Percentiles rank a stretch among this genome's conserved stretches.
Conservation (phyloP, 176 grass and related monocot genomes). For the Thalia dealbata region DNA sequence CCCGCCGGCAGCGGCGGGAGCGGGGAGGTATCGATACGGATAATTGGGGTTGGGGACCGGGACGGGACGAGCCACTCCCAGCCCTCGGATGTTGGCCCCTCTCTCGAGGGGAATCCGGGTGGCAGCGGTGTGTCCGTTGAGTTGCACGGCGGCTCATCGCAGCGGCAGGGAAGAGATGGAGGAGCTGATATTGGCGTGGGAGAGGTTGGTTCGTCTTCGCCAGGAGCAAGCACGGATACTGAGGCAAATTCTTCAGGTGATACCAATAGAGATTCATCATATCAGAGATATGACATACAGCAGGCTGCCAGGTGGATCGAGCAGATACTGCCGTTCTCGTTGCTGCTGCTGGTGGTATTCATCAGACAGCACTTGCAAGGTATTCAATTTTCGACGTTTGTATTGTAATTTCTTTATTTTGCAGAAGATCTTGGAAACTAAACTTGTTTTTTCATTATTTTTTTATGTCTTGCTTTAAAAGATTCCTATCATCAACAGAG, state of each 20-base stretch:
- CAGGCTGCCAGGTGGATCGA: slow-evolving; percentile 88
- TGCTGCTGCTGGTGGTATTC: slow-evolving; percentile 89
- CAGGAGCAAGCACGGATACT: not conserved
- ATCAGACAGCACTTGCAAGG: slow-evolving; percentile 98
- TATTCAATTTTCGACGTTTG: slow-evolving; percentile 8
- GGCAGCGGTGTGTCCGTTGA: slow-evolving; percentile 6
- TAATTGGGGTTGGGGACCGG: slow-evolving; percentile 61
- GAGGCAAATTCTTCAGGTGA: slow-evolving; percentile 17
- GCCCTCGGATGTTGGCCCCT: slow-evolving; percentile 30
- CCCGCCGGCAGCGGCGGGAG: slow-evolving; percentile 7
- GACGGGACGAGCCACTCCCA: slow-evolving; percentile 25
- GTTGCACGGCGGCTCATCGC: not conserved
- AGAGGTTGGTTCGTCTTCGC: slow-evolving; percentile 8
- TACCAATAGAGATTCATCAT: slow-evolving; percentile 49
- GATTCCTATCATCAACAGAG: too few relatives aligned
- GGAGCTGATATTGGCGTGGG: slow-evolving; percentile 24
- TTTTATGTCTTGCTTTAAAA: too few relatives aligned
- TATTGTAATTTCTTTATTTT: not conserved
- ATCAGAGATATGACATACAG: slow-evolving; percentile 93
- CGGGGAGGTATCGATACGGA: slow-evolving; percentile 85
- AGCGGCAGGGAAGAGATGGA: slow-evolving; percentile 31
- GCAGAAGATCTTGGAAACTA: too few relatives aligned
- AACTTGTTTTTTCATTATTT: too few relatives aligned
- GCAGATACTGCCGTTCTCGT: slow-evolving; percentile 88
- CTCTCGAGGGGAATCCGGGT: slow-evolving; percentile 18